Evolutionary conservation across 2,329 filamentous ascomycete species (phyloP).

Genomic region (Diaporthe sp.): DNA sequence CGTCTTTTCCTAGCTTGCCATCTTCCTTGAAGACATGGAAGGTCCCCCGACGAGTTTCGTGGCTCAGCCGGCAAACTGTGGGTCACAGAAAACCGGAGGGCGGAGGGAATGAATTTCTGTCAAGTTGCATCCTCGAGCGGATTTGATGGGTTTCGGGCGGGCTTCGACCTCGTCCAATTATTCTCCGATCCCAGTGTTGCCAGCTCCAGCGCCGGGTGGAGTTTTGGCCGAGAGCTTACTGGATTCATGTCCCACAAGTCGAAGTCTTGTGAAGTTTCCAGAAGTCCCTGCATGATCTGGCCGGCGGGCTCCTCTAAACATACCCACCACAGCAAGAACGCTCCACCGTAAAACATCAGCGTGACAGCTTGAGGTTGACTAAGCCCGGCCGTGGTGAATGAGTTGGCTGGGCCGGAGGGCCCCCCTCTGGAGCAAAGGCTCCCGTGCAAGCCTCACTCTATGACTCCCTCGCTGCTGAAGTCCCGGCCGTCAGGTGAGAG

Average conservation of each 20-base stretch:
- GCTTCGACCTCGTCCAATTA: constrained; percentile 27
- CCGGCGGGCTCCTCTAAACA: not conserved
- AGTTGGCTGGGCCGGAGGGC: not conserved
- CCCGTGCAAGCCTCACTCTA: not conserved
- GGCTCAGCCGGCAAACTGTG: constrained; percentile 27
- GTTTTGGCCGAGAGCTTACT: constrained; percentile 3
- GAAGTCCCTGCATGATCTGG: constrained; percentile 29
- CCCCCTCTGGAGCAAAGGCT: not conserved
- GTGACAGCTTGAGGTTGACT: constrained; percentile 24
- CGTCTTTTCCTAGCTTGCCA: not conserved
- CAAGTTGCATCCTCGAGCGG: constrained; percentile 5
- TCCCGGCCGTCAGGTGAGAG: constrained; percentile 4
- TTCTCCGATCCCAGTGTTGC: constrained; percentile 11
- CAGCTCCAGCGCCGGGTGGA: constrained; percentile 14
- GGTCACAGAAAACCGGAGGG: not conserved
- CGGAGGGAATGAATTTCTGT: not conserved
- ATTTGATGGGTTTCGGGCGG: constrained; percentile 15
- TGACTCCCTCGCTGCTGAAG: not conserved
- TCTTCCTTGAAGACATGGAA: not conserved
- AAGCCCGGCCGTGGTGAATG: not conserved
- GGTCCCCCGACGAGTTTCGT: not conserved
- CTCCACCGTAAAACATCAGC: constrained; percentile 22
- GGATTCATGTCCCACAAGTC: constrained; percentile 12
- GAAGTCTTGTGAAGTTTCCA: constrained; percentile 28
- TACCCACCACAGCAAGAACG: constrained; percentile 8